These are phyloP conservation scores for Alternaria arbusti DNA, from an alignment of 2,329 filamentous ascomycete genomes.

Conservation along the genomic window DNA sequence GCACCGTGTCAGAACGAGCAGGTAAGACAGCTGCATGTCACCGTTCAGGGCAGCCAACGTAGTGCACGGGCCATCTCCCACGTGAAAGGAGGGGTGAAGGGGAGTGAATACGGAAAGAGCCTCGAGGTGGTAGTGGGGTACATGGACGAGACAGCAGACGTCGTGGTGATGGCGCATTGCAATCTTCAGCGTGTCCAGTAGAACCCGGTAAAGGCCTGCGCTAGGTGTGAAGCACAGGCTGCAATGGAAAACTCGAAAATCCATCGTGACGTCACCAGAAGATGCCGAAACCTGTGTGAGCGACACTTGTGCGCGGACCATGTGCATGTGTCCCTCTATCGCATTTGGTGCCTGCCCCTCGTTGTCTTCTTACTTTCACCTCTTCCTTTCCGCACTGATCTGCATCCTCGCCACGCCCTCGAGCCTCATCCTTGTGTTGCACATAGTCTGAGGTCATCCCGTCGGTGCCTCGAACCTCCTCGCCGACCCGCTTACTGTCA, in stretches of 20 bases:
- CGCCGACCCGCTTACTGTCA: constrained; percentile 21
- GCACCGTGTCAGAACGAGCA: background rate
- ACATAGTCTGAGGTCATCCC: constrained; percentile 7
- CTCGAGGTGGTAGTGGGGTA: constrained; percentile 4
- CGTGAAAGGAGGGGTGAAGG: constrained; percentile 9
- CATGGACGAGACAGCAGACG: background rate
- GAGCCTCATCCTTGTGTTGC: constrained; percentile 30
- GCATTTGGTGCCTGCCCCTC: constrained; percentile 15
- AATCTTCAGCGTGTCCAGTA: constrained; percentile 1
- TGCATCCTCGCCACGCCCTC: constrained; percentile 24
- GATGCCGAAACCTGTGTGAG: constrained; percentile 20
- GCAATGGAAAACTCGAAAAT: constrained; percentile 20
- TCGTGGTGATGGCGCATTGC: background rate
- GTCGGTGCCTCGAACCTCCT: constrained; percentile 25
- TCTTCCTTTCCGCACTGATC: constrained; percentile 31
- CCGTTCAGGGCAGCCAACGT: background rate
- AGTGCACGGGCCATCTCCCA: constrained; percentile 6
- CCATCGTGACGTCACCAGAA: constrained; percentile 21
- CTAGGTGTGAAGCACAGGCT: constrained; percentile 13
- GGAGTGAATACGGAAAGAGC: background rate
- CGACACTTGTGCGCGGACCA: constrained; percentile 10
- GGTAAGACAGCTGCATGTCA: background rate
- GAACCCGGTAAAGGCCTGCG: constrained; percentile 1
- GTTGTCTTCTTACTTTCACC: constrained; percentile 14
- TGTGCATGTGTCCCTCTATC: constrained; percentile 10